Conservation (phyloP, 1,284 basidiomycete species). For the Cryptococcus floricola region DNA sequence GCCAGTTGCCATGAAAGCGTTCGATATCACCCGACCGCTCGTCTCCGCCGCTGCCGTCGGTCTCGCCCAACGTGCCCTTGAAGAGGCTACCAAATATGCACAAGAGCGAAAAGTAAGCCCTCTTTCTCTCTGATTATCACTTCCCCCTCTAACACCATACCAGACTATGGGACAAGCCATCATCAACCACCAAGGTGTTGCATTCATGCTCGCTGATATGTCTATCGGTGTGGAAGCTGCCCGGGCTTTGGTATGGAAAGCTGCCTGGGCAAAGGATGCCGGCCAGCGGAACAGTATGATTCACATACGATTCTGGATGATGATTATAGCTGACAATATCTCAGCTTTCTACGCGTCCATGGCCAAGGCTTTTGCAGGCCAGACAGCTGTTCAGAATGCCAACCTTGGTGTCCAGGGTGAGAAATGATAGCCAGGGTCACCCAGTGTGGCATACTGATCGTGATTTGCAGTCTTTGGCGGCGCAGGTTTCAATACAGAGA, state of each 20-base stretch:
- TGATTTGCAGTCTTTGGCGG: conserved; percentile 44
- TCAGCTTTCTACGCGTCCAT: conserved; percentile 55
- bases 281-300: conserved; percentile 52
- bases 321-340: conserved; percentile 1
- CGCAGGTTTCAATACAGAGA: conserved; percentile 56
- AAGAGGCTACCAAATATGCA: conserved; percentile 56
- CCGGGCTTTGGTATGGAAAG: conserved; percentile 53
- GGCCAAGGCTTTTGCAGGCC: conserved; percentile 54
- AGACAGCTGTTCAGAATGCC: conserved; percentile 51
- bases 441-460: not conserved
- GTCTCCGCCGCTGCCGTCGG: conserved; percentile 56
- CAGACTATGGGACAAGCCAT: conserved; percentile 57
- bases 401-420: conserved; percentile 52
- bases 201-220: conserved; percentile 59
- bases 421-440: not conserved
- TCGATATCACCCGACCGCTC: conserved; percentile 54
- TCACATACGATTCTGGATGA: not conserved
- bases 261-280: conserved; percentile 54
- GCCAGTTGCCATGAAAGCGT: conserved; percentile 53
- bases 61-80: conserved; percentile 54
- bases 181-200: conserved; percentile 57
- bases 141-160: conserved; percentile 1
- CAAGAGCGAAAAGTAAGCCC: conserved; percentile 51
- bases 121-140: not conserved
- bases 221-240: conserved; percentile 54